Evolutionary conservation across 164 flowering plant species (phyloP).

Genomic region (Piper longum): DNA sequence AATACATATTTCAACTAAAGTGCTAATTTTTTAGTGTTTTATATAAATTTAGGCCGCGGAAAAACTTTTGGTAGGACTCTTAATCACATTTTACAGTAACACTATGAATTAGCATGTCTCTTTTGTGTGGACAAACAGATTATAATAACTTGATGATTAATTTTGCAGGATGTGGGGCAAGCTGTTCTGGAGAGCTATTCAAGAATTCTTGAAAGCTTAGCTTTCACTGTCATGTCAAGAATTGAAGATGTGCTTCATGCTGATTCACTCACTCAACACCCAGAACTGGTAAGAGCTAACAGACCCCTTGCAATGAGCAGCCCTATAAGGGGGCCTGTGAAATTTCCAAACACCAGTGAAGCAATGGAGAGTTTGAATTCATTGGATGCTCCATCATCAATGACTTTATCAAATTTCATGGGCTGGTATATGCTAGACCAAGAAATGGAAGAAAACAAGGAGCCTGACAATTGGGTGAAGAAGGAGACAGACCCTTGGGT

Average conservation of each 20-base stretch:
- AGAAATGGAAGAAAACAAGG: conserved; percentile 12
- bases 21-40: too few relatives aligned
- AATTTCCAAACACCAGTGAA: conserved; percentile 17
- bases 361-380: conserved; percentile 22
- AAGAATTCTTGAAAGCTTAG: conserved; percentile 79
- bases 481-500: conserved; percentile 11
- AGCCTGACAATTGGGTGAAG: conserved; percentile 1
- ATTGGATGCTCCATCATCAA: conserved; percentile 31
- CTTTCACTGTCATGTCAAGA: conserved; percentile 53
- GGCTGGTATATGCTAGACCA: conserved; percentile 43
- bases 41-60: too few relatives aligned
- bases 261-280: conserved; percentile 32
- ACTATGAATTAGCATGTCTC: too few relatives aligned
- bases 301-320: conserved; percentile 5
- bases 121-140: background rate
- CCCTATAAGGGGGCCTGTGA: conserved; percentile 5
- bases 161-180: conserved; percentile 72
- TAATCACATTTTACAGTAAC: too few relatives aligned
- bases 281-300: conserved; percentile 16
- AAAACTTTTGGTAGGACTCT: too few relatives aligned
- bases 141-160: background rate
- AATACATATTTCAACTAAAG: too few relatives aligned
- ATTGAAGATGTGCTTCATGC: conserved; percentile 72
- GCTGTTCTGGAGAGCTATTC: conserved; percentile 84
- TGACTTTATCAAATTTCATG: conserved; percentile 82